phyloP scores from a whole-genome alignment of 75 land plant genomes.

The Pinus albicaulis region DNA sequence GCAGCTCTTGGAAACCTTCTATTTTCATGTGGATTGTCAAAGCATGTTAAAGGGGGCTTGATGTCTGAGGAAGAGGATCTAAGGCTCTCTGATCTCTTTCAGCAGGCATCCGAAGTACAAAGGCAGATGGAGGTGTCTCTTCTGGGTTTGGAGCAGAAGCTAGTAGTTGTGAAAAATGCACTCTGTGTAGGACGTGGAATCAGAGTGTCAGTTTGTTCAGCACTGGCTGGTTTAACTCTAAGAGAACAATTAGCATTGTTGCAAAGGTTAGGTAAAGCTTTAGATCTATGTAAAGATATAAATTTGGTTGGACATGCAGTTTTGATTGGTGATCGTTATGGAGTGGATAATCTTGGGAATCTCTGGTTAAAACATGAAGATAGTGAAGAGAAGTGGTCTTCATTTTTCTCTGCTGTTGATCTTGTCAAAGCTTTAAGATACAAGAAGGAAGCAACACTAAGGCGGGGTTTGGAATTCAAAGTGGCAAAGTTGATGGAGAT shows the following conservation, averaged over 20 bases:
- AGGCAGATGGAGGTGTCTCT: conserved; percentile 31
- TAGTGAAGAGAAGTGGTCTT: conserved; percentile 21
- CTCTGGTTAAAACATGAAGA: conserved; percentile 33
- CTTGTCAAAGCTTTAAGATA: conserved; percentile 14
- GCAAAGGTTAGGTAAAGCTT: conserved; percentile 25
- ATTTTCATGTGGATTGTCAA: conserved; percentile 36
- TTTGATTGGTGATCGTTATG: conserved; percentile 40
- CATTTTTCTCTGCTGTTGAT: conserved; percentile 26
- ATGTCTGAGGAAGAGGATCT: conserved; percentile 15
- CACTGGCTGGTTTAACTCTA: conserved; percentile 14
- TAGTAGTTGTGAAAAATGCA: conserved; percentile 34
- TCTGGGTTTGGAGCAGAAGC: conserved; percentile 26
- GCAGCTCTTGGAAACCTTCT: conserved; percentile 30
- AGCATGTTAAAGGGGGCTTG: conserved; percentile 24
- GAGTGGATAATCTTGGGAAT: conserved; percentile 44
- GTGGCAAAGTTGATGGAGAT: conserved; percentile 40
- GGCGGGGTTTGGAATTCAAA: conserved; percentile 25
- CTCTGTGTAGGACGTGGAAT: conserved; percentile 40
- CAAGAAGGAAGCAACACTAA: conserved; percentile 18
- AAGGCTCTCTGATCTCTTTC: conserved; percentile 42
- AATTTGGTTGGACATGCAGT: conserved; percentile 26
- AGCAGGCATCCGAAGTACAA: conserved; percentile 49
- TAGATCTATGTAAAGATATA: conserved; percentile 22
- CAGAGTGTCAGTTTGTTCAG: conserved; percentile 30
- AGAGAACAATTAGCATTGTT: conserved; percentile 20